phyloP scores from a whole-genome alignment of 2,329 filamentous ascomycete species.

The Ophiostoma australiae region DNA sequence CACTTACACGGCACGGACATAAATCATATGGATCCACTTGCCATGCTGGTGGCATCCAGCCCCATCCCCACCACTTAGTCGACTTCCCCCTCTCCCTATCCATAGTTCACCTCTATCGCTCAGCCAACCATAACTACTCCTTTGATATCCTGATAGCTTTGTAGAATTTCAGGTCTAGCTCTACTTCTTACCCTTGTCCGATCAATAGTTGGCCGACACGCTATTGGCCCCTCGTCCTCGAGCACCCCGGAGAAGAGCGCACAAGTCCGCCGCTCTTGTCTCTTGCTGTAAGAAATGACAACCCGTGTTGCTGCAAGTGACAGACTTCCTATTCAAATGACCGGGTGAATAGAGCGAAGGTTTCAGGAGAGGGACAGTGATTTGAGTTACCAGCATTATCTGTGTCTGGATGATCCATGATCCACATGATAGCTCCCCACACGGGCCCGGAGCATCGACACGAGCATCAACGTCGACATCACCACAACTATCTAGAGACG shows the following conservation, averaged over 20 bases:
- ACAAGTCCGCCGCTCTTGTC: neutral
- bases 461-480: neutral
- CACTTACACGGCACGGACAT: neutral
- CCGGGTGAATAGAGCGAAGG: neutral
- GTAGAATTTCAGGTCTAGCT: neutral
- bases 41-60: neutral
- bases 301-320: neutral
- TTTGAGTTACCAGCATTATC: neutral
- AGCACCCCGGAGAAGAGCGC: neutral
- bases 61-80: neutral
- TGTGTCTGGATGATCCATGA: neutral
- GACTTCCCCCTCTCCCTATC: neutral
- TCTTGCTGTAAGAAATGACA: neutral
- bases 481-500: neutral
- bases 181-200: neutral
- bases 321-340: constrained; percentile 3
- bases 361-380: neutral
- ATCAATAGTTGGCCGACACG: neutral
- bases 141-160: neutral
- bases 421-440: constrained; percentile 3
- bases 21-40: neutral
- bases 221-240: neutral
- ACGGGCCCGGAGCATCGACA: neutral
- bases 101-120: neutral
- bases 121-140: neutral